These are phyloP conservation scores for Incumbomyces delicatus DNA, from an alignment of 2,329 filamentous ascomycete genomes.

Conservation along the genomic window DNA sequence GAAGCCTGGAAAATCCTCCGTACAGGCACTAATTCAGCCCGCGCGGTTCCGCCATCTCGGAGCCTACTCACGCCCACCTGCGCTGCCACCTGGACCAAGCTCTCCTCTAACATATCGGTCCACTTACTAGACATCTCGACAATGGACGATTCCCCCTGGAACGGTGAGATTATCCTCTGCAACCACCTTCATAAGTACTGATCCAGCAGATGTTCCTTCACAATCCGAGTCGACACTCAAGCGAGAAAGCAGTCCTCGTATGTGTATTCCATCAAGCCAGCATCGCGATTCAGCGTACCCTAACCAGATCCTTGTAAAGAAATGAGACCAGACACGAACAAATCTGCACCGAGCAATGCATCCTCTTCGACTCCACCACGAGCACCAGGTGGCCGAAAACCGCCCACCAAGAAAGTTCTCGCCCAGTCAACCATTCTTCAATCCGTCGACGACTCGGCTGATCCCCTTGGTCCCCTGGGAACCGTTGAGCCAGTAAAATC, in stretches of 20 bases:
- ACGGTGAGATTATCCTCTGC: conserved; percentile 31
- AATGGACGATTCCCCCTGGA: conserved; percentile 39
- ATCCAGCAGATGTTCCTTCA: conserved; percentile 18
- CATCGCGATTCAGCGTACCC: neutral
- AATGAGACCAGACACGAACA: conserved; percentile 18
- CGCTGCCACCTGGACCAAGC: no score
- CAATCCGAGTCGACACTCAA: conserved; percentile 21
- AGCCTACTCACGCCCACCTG: no score
- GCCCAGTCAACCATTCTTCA: conserved; percentile 53
- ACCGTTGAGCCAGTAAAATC: conserved; percentile 30
- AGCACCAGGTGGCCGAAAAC: conserved; percentile 40
- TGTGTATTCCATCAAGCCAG: neutral
- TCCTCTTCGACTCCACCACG: conserved; percentile 34
- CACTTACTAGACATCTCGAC: neutral
- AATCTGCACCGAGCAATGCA: conserved; percentile 20
- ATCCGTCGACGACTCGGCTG: conserved; percentile 52
- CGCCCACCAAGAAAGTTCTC: conserved; percentile 47
- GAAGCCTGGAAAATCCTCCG: no score
- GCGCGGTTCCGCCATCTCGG: no score
- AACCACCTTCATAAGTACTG: conserved; percentile 17
- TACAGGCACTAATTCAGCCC: no score
- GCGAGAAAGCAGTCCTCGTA: conserved; percentile 21
- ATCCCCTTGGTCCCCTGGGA: conserved; percentile 49
- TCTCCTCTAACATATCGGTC: no score
- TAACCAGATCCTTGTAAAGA: conserved; percentile 14